A percentile compares a stretch with the other conserved stretches of the same genome.
phyloP scores from a whole-genome alignment of 306 rosid genomes.

The Pyrus bretschneideri region DNA sequence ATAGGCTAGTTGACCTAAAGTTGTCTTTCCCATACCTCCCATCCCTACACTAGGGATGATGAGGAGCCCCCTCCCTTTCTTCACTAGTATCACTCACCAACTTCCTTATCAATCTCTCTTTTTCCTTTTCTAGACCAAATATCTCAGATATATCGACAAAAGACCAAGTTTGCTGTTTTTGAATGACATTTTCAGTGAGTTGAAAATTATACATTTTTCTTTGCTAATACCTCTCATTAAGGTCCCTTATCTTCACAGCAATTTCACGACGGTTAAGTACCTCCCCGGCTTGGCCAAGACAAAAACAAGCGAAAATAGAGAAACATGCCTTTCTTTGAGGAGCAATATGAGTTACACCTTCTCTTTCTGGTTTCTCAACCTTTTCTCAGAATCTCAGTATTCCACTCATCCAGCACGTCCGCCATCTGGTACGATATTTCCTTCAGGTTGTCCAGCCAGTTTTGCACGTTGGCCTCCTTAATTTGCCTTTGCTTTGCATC shows the following conservation, averaged over 20 bases:
- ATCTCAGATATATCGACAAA: background rate
- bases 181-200: background rate
- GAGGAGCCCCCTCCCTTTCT: background rate
- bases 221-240: too few species aligned
- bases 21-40: background rate
- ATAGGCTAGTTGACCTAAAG: background rate
- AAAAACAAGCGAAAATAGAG: background rate
- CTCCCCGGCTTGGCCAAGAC: background rate
- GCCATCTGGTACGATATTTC: background rate
- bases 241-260: too few species aligned
- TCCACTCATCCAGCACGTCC: background rate
- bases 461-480: background rate
- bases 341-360: background rate
- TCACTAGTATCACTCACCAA: background rate
- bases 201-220: too few species aligned
- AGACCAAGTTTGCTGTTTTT: background rate
- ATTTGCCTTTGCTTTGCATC: background rate
- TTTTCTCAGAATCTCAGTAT: background rate
- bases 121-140: background rate
- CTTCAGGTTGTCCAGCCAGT: background rate
- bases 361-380: background rate
- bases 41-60: background rate
- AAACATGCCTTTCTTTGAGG: background rate
- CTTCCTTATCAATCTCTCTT: background rate
- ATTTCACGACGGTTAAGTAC: too few species aligned